Evolutionary conservation across 495 filamentous ascomycete species (phyloP).

Genomic region (Friedmanniomyces endolithicus): DNA sequence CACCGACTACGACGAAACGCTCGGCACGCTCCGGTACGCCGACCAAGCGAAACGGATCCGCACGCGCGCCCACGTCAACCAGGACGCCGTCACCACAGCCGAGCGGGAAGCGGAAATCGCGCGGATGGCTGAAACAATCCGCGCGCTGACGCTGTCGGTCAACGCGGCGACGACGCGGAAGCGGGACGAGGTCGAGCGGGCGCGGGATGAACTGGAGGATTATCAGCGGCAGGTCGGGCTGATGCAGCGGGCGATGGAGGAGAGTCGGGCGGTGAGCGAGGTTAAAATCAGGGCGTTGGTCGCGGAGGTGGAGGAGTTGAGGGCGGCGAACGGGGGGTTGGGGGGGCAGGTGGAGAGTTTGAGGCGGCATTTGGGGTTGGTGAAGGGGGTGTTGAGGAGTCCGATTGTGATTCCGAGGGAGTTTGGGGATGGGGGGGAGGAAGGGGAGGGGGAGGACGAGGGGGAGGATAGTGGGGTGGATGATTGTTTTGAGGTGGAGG

Average conservation of each 20-base stretch:
- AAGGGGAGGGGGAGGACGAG: slow-evolving; percentile 28
- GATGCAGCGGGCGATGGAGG: slow-evolving; percentile 91
- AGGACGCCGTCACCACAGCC: slow-evolving; percentile 73
- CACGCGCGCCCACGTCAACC: slow-evolving; percentile 90
- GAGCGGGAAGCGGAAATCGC: slow-evolving; percentile 87
- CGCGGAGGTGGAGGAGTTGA: slow-evolving; percentile 45
- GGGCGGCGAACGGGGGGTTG: slow-evolving; percentile 38
- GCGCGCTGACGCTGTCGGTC: slow-evolving; percentile 60
- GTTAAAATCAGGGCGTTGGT: slow-evolving; percentile 78
- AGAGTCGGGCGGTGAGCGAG: slow-evolving; percentile 73
- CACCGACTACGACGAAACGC: slow-evolving; percentile 91
- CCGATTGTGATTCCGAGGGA: slow-evolving; percentile 53
- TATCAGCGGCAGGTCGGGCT: slow-evolving; percentile 76
- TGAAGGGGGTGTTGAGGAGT: slow-evolving; percentile 74
- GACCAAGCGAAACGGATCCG: slow-evolving; percentile 97
- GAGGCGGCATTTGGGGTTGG: slow-evolving; percentile 71
- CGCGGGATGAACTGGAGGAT: slow-evolving; percentile 66
- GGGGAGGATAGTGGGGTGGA: slow-evolving; percentile 22
- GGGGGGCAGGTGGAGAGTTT: slow-evolving; percentile 82
- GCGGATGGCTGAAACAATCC: slow-evolving; percentile 89
- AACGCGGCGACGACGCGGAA: slow-evolving; percentile 38
- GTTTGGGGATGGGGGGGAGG: slow-evolving; percentile 18
- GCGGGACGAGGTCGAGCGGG: slow-evolving; percentile 35
- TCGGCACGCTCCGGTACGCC: slow-evolving; percentile 90
- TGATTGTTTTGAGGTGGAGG: background rate